These are phyloP conservation scores for Backusella liffmaniae DNA, from an alignment of 192 early-diverging fungal genomes.

Conservation along the genomic window DNA sequence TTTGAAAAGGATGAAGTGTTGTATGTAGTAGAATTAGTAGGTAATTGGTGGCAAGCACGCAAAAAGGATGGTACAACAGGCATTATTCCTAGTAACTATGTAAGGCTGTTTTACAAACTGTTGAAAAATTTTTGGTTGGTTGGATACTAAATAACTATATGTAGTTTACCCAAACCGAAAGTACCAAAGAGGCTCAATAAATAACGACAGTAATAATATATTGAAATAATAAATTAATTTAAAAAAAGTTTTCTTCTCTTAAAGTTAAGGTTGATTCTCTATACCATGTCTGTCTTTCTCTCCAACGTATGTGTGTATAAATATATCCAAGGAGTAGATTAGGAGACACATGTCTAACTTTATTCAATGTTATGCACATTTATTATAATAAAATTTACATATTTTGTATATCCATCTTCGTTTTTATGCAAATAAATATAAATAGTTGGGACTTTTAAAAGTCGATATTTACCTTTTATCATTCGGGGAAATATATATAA, in stretches of 20 bases:
- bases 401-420: neutral
- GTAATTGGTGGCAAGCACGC: conserved; percentile 98
- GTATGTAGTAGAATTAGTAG: conserved; percentile 85
- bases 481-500: neutral
- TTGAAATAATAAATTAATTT: too few species aligned
- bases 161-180: neutral
- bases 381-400: neutral
- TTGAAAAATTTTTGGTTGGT: neutral
- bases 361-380: neutral
- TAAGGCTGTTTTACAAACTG: conserved; percentile 9
- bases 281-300: too few species aligned
- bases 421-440: neutral
- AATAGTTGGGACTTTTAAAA: neutral
- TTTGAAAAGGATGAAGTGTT: conserved; percentile 85
- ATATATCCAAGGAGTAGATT: neutral
- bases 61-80: conserved; percentile 78
- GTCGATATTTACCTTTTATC: neutral
- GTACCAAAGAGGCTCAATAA: neutral
- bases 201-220: neutral
- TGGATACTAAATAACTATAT: neutral
- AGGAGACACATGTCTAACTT: neutral
- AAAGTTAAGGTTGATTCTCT: neutral
- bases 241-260: too few species aligned
- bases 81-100: conserved; percentile 90
- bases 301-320: too few species aligned